Conservation (phyloP, 768 basidiomycete species). For the Pleurotus giganteus region DNA sequence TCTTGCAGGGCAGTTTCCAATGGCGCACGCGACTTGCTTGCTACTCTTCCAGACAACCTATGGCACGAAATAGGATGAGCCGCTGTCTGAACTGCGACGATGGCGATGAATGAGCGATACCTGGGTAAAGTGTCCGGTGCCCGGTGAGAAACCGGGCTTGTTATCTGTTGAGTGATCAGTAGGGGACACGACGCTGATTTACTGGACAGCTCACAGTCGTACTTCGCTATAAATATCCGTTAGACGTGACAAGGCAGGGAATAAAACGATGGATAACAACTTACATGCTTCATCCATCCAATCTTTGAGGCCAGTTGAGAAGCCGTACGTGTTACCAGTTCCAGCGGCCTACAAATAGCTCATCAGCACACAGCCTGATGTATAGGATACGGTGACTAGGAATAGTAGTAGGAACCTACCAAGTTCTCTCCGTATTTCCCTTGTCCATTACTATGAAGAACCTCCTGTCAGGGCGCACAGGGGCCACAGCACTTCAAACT, state of each 20-base stretch:
- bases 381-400: no score
- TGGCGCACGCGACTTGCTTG: constrained; percentile 47
- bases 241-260: not conserved
- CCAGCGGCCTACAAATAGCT: constrained; percentile 16
- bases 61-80: not conserved
- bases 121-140: constrained; percentile 31
- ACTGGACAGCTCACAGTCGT: constrained; percentile 19
- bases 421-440: constrained; percentile 28
- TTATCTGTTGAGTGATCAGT: constrained; percentile 17
- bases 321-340: constrained; percentile 14
- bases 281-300: constrained; percentile 30
- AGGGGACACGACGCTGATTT: not conserved
- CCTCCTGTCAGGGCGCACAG: not conserved
- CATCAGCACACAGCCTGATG: no score
- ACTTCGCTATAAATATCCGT: constrained; percentile 15
- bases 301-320: constrained; percentile 16
- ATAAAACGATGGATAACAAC: constrained; percentile 1
- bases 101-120: constrained; percentile 8
- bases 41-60: constrained; percentile 57
- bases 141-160: constrained; percentile 22
- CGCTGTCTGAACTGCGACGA: not conserved
- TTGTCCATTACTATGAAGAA: constrained; percentile 4
- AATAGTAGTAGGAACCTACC: constrained; percentile 12
- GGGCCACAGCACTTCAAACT: no score
- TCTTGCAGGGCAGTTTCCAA: constrained; percentile 31